These are phyloP conservation scores for Puccinia coronata DNA, from an alignment of 1,284 basidiomycete species.

Conservation along the genomic window DNA sequence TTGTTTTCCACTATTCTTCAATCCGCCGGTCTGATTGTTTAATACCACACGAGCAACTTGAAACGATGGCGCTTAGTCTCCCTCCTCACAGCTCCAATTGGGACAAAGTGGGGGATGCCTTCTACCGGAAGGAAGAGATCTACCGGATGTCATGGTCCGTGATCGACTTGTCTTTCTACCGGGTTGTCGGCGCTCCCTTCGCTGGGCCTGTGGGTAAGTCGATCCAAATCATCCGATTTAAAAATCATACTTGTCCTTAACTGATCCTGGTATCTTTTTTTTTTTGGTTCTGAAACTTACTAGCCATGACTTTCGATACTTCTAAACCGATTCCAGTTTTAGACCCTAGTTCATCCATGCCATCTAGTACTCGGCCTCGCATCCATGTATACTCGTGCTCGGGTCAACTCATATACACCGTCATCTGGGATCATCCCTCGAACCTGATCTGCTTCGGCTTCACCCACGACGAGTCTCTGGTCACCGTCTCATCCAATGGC, in stretches of 20 bases:
- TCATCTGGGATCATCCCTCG: conserved; percentile 48
- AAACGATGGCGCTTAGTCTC: conserved; percentile 16
- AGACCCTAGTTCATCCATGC: conserved; percentile 9
- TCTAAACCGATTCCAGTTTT: conserved; percentile 40
- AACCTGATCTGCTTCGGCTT: conserved; percentile 76
- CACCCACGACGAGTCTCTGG: conserved; percentile 75
- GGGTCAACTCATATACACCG: conserved; percentile 22
- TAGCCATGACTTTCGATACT: conserved; percentile 46
- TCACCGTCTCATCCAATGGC: conserved; percentile 87
- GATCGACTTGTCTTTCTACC: conserved; percentile 35
- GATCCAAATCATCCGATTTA: neutral
- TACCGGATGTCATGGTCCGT: conserved; percentile 39
- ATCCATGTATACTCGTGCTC: conserved; percentile 40
- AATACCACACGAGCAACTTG: neutral
- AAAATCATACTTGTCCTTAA: neutral
- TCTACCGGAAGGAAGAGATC: conserved; percentile 46
- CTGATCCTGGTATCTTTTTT: neutral
- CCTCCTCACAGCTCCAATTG: conserved; percentile 47
- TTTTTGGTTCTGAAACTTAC: neutral
- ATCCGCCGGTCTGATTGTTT: neutral
- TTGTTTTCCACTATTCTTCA: neutral
- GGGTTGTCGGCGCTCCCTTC: conserved; percentile 37
- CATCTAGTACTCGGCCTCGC: conserved; percentile 29
- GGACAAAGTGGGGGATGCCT: conserved; percentile 47
- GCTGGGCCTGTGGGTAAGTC: conserved; percentile 39